Evolutionary conservation across 441 rosid genomes (phyloP).

Genomic region (Gossypium davidsonii): DNA sequence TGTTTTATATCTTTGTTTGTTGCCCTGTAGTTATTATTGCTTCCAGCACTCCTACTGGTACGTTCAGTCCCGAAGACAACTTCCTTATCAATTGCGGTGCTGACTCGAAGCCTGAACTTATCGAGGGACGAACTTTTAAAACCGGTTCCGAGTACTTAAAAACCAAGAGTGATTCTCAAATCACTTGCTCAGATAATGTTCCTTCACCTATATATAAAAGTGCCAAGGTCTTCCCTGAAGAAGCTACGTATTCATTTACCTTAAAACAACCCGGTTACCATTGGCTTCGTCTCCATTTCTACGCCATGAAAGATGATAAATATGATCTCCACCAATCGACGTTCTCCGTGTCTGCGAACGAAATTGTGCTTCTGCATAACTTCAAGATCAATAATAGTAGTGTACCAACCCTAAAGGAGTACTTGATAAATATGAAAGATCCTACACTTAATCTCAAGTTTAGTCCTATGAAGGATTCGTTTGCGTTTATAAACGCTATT

Average conservation of each 20-base stretch:
- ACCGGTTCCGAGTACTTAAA: constrained; percentile 42
- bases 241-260: constrained; percentile 48
- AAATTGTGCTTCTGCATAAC: constrained; percentile 57
- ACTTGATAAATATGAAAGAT: constrained; percentile 45
- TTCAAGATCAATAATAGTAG: constrained; percentile 38
- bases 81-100: constrained; percentile 68
- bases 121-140: constrained; percentile 65
- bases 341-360: constrained; percentile 47
- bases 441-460: constrained; percentile 44
- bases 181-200: constrained; percentile 44
- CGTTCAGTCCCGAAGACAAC: constrained; percentile 47
- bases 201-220: constrained; percentile 54
- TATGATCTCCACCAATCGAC: constrained; percentile 48
- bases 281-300: constrained; percentile 77
- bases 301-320: constrained; percentile 33
- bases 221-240: constrained; percentile 59
- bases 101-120: constrained; percentile 30
- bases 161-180: constrained; percentile 44
- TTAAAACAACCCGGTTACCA: constrained; percentile 59
- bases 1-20: constrained; percentile 22
- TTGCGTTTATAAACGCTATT: constrained; percentile 72
- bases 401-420: constrained; percentile 46
- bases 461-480: constrained; percentile 54
- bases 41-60: not conserved
- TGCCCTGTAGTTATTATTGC: constrained; percentile 12